Conservation (phyloP, 1,284 basidiomycete genomes). For the Cystobasidium sp. region DNA sequence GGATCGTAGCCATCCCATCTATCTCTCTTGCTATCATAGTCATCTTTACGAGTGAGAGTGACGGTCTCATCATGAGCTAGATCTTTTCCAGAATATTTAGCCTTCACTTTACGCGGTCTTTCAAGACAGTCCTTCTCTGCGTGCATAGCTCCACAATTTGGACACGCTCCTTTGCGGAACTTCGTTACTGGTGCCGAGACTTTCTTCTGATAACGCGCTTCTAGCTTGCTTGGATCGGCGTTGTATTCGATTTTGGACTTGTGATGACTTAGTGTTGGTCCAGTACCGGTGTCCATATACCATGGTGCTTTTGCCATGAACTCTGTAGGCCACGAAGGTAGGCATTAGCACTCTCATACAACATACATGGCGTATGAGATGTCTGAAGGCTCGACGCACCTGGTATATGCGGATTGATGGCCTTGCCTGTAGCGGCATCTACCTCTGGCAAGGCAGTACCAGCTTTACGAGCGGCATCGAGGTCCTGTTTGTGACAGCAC, state of each 20-base stretch:
- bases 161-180: conserved; percentile 96
- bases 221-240: conserved; percentile 69
- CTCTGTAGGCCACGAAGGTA: conserved; percentile 44
- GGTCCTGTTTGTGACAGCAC: conserved; percentile 22
- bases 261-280: conserved; percentile 90
- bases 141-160: conserved; percentile 98
- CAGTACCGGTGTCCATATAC: conserved; percentile 87
- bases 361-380: neutral
- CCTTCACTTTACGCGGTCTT: conserved; percentile 92
- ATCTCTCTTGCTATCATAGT: conserved; percentile 95
- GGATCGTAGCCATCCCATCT: conserved; percentile 99
- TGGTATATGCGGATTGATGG: conserved; percentile 98
- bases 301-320: conserved; percentile 82
- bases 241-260: conserved; percentile 67
- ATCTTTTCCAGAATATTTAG: conserved; percentile 87
- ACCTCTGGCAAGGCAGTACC: conserved; percentile 94
- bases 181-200: conserved; percentile 71
- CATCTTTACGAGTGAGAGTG: conserved; percentile 63
- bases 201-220: conserved; percentile 93
- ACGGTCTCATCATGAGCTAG: conserved; percentile 86
- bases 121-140: conserved; percentile 90
- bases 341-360: neutral
- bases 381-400: conserved; percentile 62
- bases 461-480: conserved; percentile 71
- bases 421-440: conserved; percentile 82